Evolutionary conservation across 768 basidiomycete genomes (phyloP).

Genomic region (Tulasnella sp.): DNA sequence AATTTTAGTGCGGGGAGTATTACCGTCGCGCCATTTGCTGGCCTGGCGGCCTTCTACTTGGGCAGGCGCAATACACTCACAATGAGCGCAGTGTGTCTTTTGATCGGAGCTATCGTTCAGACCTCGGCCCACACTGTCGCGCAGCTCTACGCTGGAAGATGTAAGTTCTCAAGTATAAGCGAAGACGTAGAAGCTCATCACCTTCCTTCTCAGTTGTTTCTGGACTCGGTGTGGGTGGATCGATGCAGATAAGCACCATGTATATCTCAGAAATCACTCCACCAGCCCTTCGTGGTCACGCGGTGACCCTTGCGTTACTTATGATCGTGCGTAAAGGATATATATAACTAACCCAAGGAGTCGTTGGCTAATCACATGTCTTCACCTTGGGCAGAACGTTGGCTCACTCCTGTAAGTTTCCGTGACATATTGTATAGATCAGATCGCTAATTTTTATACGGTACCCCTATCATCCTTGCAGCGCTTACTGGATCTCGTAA

Average conservation of each 20-base stretch:
- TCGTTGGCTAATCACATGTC: too few relatives aligned
- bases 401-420: slow-evolving; percentile 4
- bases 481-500: slow-evolving; percentile 13
- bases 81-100: not conserved
- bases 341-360: too few relatives aligned
- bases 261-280: not conserved
- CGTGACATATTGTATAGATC: too few relatives aligned
- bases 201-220: not conserved
- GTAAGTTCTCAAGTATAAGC: not conserved
- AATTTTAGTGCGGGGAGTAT: not conserved
- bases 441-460: not conserved
- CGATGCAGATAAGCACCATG: not conserved
- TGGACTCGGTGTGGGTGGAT: slow-evolving; percentile 8
- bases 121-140: not conserved
- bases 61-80: not conserved
- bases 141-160: slow-evolving; percentile 8
- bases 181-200: too few relatives aligned
- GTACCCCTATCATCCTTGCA: not conserved
- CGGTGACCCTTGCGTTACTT: too few relatives aligned
- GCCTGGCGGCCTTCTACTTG: not conserved
- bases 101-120: slow-evolving; percentile 7
- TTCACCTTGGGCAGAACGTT: too few relatives aligned
- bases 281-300: too few relatives aligned
- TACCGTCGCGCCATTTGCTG: slow-evolving; percentile 5
- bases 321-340: too few relatives aligned